phyloP scores from a whole-genome alignment of 2,329 filamentous ascomycete species.

The Claviceps purpurea region DNA sequence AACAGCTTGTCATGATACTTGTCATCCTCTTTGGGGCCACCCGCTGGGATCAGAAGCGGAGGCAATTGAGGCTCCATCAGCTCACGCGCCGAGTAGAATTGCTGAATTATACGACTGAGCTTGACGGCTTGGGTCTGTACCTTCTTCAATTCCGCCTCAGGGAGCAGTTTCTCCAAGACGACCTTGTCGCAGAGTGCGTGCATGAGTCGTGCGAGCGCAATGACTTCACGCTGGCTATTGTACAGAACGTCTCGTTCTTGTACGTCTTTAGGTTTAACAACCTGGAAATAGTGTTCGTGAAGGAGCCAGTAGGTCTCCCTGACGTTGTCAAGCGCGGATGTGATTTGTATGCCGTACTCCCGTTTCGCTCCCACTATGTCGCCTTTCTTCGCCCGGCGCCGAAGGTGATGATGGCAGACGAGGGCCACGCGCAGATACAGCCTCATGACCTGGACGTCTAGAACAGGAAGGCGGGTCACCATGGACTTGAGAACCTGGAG shows the following conservation, averaged over 20 bases:
- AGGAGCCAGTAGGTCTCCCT: slow-evolving; percentile 34
- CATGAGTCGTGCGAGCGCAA: slow-evolving; percentile 32
- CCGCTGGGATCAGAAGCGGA: slow-evolving; percentile 1
- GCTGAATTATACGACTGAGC: slow-evolving; percentile 24
- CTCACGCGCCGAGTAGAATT: slow-evolving; percentile 22
- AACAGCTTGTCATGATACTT: not conserved
- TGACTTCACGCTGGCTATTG: slow-evolving; percentile 26
- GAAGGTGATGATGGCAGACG: slow-evolving; percentile 28
- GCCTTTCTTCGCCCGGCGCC: slow-evolving; percentile 16
- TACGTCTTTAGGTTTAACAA: slow-evolving; percentile 11
- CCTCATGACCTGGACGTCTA: slow-evolving; percentile 38
- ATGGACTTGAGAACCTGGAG: slow-evolving; percentile 53
- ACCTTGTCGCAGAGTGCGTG: slow-evolving; percentile 31
- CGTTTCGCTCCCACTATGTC: slow-evolving; percentile 22
- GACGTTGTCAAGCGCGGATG: slow-evolving; percentile 34
- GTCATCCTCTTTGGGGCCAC: slow-evolving; percentile 9
- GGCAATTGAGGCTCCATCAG: slow-evolving; percentile 20
- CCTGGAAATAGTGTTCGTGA: slow-evolving; percentile 23
- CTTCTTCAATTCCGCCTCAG: slow-evolving; percentile 18
- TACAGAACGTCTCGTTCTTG: slow-evolving; percentile 16
- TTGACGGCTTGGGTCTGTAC: slow-evolving; percentile 20
- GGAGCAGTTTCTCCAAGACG: slow-evolving; percentile 25
- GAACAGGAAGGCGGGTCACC: slow-evolving; percentile 24
- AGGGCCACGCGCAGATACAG: slow-evolving; percentile 45
- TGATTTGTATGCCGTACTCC: slow-evolving; percentile 36